Evolutionary conservation across 306 rosid genomes (phyloP).

Genomic region (Cicer pinnatifidum): DNA sequence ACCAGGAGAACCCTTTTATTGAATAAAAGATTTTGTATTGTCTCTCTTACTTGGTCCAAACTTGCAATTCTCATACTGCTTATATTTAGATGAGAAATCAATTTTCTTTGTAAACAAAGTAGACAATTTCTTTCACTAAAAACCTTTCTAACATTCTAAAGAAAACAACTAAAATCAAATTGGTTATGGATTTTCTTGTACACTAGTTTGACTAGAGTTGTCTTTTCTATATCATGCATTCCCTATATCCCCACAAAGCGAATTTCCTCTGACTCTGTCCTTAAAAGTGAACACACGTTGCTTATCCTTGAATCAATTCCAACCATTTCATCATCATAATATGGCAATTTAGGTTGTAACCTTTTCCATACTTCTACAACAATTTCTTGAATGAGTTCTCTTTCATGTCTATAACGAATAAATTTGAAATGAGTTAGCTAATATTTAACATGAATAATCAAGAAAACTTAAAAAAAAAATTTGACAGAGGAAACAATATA

Average conservation of each 20-base stretch:
- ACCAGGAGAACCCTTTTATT: constrained; percentile 42
- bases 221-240: constrained; percentile 47
- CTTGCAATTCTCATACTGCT: background rate
- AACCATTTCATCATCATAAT: constrained; percentile 32
- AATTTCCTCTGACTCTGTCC: constrained; percentile 19
- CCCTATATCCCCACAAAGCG: constrained; percentile 49
- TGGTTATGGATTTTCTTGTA: constrained; percentile 23
- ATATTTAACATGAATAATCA: no score
- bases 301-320: constrained; percentile 39
- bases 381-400: constrained; percentile 45
- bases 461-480: no score
- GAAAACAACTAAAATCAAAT: constrained; percentile 40
- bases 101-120: constrained; percentile 26
- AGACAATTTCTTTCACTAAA: constrained; percentile 35
- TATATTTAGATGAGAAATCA: constrained; percentile 17
- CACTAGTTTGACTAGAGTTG: constrained; percentile 47
- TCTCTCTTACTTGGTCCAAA: constrained; percentile 14
- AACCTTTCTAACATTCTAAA: constrained; percentile 41
- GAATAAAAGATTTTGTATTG: constrained; percentile 20
- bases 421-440: background rate
- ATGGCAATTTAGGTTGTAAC: constrained; percentile 35
- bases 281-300: background rate
- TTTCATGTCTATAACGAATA: constrained; percentile 9
- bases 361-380: constrained; percentile 32
- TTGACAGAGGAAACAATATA: no score